Evolutionary conservation across 352 stramenopile species (phyloP).

Genomic region (Chrysophaeum taylorii): DNA sequence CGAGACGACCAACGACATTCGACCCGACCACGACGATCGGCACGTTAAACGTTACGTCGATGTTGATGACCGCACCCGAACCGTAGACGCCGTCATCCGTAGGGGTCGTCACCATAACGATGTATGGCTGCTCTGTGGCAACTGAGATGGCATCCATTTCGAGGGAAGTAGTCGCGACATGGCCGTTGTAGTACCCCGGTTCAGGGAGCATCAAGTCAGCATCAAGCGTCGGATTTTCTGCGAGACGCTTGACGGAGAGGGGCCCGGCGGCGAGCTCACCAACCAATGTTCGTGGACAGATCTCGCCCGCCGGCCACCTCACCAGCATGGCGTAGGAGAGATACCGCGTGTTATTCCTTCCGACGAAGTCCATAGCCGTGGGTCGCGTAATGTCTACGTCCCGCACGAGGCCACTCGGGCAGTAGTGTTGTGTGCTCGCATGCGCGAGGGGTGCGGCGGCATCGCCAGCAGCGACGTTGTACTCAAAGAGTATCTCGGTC

Average conservation of each 20-base stretch:
- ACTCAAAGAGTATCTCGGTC: slow-evolving; percentile 43
- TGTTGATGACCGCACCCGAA: slow-evolving; percentile 45
- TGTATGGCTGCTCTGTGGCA: slow-evolving; percentile 38
- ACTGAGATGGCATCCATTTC: not conserved
- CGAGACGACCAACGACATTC: slow-evolving; percentile 39
- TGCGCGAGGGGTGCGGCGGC: slow-evolving; percentile 36
- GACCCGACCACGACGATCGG: slow-evolving; percentile 44
- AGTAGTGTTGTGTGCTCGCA: not conserved
- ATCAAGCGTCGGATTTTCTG: not conserved
- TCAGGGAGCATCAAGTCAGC: not conserved
- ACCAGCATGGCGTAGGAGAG: not conserved
- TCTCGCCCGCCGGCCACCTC: not conserved
- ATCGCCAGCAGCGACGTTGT: slow-evolving; percentile 40
- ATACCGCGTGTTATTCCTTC: not conserved
- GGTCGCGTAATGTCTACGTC: slow-evolving; percentile 1
- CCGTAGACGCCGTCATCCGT: slow-evolving; percentile 46
- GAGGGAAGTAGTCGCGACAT: too few relatives aligned
- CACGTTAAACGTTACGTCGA: slow-evolving; percentile 46
- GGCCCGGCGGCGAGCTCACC: not conserved
- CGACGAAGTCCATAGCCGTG: too few relatives aligned
- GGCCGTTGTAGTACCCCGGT: not conserved
- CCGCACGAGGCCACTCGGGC: not conserved
- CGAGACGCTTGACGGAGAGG: not conserved
- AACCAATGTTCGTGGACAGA: not conserved
- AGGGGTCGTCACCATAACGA: slow-evolving; percentile 35